phyloP scores from a whole-genome alignment of 768 basidiomycete species.

The Boletus rufocinnamomeus region DNA sequence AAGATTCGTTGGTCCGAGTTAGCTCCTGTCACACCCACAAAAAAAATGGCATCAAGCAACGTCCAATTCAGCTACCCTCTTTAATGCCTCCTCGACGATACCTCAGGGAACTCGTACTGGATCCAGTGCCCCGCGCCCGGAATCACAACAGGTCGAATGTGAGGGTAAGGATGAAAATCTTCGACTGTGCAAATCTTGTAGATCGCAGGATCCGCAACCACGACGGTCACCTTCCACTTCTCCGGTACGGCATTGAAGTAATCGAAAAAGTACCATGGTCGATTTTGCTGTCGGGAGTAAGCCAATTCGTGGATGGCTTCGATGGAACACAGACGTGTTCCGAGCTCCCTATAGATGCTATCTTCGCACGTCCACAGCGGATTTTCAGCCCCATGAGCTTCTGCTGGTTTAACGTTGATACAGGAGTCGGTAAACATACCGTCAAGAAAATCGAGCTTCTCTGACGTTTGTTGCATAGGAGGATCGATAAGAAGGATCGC shows the following conservation, averaged over 20 bases:
- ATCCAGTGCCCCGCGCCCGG: constrained; percentile 28
- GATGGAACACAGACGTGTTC: constrained; percentile 12
- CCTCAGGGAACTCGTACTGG: constrained; percentile 28
- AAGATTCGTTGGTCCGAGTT: background rate
- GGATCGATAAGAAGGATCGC: constrained; percentile 25
- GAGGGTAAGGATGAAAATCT: constrained; percentile 18
- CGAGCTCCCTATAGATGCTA: constrained; percentile 9
- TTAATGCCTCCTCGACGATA: constrained; percentile 21
- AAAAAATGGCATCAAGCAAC: background rate
- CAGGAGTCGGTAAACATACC: background rate
- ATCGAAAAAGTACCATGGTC: constrained; percentile 23
- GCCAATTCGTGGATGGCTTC: background rate
- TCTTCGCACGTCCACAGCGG: constrained; percentile 20
- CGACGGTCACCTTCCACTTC: constrained; percentile 17
- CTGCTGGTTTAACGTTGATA: background rate
- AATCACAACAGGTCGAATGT: constrained; percentile 11
- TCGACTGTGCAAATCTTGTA: background rate
- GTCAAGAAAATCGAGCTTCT: background rate
- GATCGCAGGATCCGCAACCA: constrained; percentile 24
- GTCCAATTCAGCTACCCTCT: constrained; percentile 15
- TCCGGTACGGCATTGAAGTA: background rate
- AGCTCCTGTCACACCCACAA: background rate
- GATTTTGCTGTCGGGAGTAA: constrained; percentile 11
- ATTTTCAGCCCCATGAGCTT: constrained; percentile 4
- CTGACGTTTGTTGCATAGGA: background rate